Percentiles rank a stretch among this genome's conserved stretches.
Conservation (phyloP, 768 basidiomycete species). For the Dictyophora rubrovolvata region DNA sequence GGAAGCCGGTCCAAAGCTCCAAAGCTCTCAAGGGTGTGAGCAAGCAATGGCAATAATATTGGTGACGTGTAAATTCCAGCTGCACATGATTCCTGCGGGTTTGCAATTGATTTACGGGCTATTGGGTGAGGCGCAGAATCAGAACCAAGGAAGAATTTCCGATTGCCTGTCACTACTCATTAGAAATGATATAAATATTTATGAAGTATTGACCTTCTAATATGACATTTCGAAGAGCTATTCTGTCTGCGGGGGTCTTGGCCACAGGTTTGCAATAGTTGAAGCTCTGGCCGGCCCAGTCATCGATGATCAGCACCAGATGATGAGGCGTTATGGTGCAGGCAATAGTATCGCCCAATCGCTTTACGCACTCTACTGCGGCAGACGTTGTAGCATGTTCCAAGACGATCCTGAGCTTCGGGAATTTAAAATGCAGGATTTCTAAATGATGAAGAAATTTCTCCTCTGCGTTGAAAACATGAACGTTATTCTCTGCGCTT, state of each 20-base stretch:
- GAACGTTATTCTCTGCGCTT: conserved; percentile 64
- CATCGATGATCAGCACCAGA: conserved; percentile 85
- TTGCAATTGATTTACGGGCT: conserved; percentile 55
- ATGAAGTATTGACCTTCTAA: conserved; percentile 45
- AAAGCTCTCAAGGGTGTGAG: conserved; percentile 80
- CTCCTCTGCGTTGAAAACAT: conserved; percentile 88
- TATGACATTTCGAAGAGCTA: conserved; percentile 70
- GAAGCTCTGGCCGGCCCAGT: conserved; percentile 93
- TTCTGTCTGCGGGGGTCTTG: conserved; percentile 86
- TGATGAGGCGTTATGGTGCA: conserved; percentile 98
- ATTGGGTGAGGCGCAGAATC: conserved; percentile 92
- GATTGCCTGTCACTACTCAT: conserved; percentile 47
- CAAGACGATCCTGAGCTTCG: conserved; percentile 84
- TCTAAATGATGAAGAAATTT: conserved; percentile 81
- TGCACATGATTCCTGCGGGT: conserved; percentile 68
- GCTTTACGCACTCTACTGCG: conserved; percentile 78
- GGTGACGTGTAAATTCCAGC: conserved; percentile 96
- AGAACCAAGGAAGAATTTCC: conserved; percentile 93
- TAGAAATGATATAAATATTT: conserved; percentile 4
- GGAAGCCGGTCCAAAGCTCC: conserved; percentile 75
- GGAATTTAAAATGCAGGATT: conserved; percentile 75
- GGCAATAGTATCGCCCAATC: conserved; percentile 71
- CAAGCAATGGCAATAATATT: conserved; percentile 81
- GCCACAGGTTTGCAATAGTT: conserved; percentile 98
- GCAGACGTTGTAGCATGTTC: conserved; percentile 94